These are phyloP conservation scores for Xanthoconium stramineum DNA, from an alignment of 768 basidiomycete genomes.

Conservation along the genomic window DNA sequence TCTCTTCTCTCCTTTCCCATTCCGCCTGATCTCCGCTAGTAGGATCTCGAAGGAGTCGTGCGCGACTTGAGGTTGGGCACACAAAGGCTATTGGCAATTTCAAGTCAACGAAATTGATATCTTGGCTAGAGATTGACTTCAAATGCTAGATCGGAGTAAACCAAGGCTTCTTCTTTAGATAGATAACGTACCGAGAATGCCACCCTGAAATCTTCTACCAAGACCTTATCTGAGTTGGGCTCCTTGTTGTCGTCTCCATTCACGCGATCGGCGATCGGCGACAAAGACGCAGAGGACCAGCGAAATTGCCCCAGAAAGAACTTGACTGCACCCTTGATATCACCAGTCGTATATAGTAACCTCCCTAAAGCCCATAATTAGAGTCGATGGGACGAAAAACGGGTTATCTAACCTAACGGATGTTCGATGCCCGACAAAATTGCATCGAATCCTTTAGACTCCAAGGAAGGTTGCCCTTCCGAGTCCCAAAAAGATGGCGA, in stretches of 20 bases:
- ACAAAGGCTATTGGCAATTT: conserved; percentile 69
- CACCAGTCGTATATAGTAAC: conserved; percentile 87
- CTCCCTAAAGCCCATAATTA: conserved; percentile 51
- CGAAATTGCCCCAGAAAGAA: conserved; percentile 74
- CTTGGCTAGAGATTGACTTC: conserved; percentile 51
- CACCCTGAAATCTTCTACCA: conserved; percentile 84
- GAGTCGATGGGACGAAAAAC: conserved; percentile 3
- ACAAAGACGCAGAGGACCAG: conserved; percentile 34
- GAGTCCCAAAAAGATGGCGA: conserved; percentile 83
- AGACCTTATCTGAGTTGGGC: conserved; percentile 57
- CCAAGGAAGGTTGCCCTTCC: conserved; percentile 46
- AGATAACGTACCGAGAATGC: conserved; percentile 68
- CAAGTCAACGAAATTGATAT: conserved; percentile 42
- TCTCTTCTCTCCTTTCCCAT: conserved; percentile 66
- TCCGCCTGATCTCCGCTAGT: conserved; percentile 39
- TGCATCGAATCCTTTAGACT: conserved; percentile 51
- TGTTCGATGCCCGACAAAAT: conserved; percentile 75
- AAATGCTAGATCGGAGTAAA: conserved; percentile 57
- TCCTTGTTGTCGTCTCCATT: conserved; percentile 31
- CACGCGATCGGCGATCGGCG: conserved; percentile 9
- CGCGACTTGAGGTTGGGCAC: conserved; percentile 49
- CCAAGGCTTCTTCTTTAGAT: neutral
- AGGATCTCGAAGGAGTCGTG: conserved; percentile 55
- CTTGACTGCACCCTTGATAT: conserved; percentile 69
- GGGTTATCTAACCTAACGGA: conserved; percentile 55